A percentile compares a stretch with the other conserved stretches of the same genome.
These are phyloP conservation scores for Lichtheimia hyalospora DNA, from an alignment of 371 early-diverging fungal species.

Conservation along the genomic window DNA sequence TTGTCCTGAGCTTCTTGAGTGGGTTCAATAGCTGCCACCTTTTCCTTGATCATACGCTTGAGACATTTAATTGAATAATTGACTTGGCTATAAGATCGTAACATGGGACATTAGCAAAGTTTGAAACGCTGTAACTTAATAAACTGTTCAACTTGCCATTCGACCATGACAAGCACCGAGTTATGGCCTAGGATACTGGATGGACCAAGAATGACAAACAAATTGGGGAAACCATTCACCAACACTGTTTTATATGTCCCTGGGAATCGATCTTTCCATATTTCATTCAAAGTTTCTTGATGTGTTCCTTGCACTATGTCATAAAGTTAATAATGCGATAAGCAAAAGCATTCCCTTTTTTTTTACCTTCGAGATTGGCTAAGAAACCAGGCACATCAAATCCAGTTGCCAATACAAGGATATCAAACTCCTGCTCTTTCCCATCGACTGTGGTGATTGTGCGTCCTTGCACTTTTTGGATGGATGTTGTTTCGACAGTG, in stretches of 20 bases:
- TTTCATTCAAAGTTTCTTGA: conserved; percentile 4
- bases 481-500: conserved; percentile 37
- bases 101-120: neutral
- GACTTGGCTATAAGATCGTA: conserved; percentile 17
- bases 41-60: conserved; percentile 14
- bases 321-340: neutral
- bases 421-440: conserved; percentile 44
- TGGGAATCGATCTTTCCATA: conserved; percentile 16
- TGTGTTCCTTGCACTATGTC: conserved; percentile 10
- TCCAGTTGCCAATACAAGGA: conserved; percentile 64
- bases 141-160: neutral
- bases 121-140: neutral
- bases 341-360: neutral
- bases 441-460: conserved; percentile 44
- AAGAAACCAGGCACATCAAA: conserved; percentile 47
- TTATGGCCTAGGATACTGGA: conserved; percentile 39
- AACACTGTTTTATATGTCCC: conserved; percentile 25
- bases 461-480: conserved; percentile 38
- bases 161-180: conserved; percentile 9
- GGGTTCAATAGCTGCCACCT: conserved; percentile 23
- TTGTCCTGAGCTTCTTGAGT: conserved; percentile 18
- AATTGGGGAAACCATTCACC: conserved; percentile 42
- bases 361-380: conserved; percentile 28
- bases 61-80: conserved; percentile 19
- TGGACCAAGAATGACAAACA: conserved; percentile 44